Evolutionary conservation across 805 yeast genomes (phyloP), one percentile per base, ranked within the genome.

Genomic region (Suhomyces emberorum): DNA sequence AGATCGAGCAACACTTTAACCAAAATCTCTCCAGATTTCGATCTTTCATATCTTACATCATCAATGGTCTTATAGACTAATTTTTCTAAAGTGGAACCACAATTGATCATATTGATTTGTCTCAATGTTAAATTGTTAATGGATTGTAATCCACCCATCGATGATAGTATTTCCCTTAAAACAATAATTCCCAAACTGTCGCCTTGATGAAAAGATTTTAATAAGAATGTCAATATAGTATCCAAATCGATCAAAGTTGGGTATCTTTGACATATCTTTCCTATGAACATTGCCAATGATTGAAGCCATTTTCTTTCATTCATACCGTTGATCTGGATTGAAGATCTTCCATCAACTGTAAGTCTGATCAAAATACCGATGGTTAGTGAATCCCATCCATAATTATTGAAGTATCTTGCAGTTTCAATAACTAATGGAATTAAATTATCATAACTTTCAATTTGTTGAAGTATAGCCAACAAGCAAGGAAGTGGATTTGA

Each of bases 391-490:
- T 91, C 98, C 88, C 95, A 88, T 0, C 88, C 88, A 49, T 83
- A 81, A 4, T 64, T 72, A 34, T 81, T 82, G 54, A 88, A 87
- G 51, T 77, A 82, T 27, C 78, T 66, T 0, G 96, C 88, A 5
- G 93, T 77, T 31, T 82, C 82, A 7, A 87, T 88, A 5, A 91
- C 79, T 39, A 91, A 67, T 25, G 77, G 79, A 30, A 82, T 83
- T 44, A 91, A 74, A 52, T 91, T 91, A 52, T 84, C 95, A 54
- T 91, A 91, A 63, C 93, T 87, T 58, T 91, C 98, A 44, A 91
- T 78, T 52, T 88, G 96, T 30, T 78, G 77, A 8, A 89, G 69
- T 30, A 86, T 72, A 0, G 85, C 81, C 15, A 76, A 62, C 29
- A 89, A 75, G 10, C 88, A 77, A 2, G 95, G 83, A 14, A 88